These are phyloP conservation scores for Psilocybe azurescens DNA, from an alignment of 768 basidiomycete species.

Conservation along the genomic window DNA sequence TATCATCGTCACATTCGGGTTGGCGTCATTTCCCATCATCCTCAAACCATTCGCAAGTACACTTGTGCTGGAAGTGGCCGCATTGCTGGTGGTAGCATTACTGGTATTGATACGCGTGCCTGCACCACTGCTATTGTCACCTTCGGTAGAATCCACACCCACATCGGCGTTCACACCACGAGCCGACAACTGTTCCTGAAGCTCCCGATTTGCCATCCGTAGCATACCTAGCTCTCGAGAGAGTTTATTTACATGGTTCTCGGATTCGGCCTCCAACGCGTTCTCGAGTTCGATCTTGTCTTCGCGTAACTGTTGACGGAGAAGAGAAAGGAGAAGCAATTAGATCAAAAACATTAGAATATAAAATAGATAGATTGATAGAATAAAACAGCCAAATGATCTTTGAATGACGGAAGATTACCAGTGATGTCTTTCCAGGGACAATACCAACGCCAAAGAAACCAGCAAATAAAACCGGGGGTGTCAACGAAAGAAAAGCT, in stretches of 20 bases:
- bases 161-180: background rate
- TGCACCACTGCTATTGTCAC: background rate
- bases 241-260: constrained; percentile 80
- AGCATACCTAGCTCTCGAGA: constrained; percentile 72
- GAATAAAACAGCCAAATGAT: background rate
- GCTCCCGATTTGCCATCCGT: constrained; percentile 60
- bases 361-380: background rate
- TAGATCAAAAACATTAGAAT: too few species aligned
- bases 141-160: background rate
- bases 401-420: too few species aligned
- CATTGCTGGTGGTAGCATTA: background rate
- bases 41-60: constrained; percentile 3
- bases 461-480: too few species aligned
- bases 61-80: background rate
- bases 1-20: constrained; percentile 61
- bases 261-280: constrained; percentile 83
- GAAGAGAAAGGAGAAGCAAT: background rate
- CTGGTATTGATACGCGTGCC: background rate
- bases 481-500: constrained; percentile 15
- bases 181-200: constrained; percentile 32
- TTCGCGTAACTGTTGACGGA: constrained; percentile 63
- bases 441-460: too few species aligned
- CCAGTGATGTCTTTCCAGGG: too few species aligned
- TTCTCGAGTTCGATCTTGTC: constrained; percentile 89
- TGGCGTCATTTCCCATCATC: constrained; percentile 23